A percentile compares a stretch with the other conserved stretches of the same genome.
Conservation (phyloP, 2,329 filamentous ascomycete genomes). For the Exophiala lecanii-corni region DNA sequence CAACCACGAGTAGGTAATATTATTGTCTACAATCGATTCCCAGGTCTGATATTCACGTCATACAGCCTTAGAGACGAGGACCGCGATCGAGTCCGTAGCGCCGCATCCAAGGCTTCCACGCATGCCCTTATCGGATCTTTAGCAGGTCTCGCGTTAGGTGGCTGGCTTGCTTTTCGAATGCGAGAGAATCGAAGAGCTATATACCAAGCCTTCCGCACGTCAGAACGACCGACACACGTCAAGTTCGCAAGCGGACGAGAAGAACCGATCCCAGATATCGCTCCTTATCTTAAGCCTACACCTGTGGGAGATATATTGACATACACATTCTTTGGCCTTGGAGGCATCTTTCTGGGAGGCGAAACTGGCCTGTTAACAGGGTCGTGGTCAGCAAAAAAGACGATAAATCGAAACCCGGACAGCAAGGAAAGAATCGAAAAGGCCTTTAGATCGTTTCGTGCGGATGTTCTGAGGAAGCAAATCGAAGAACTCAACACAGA, state of each 20-base stretch:
- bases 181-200: conserved; percentile 52
- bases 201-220: conserved; percentile 57
- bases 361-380: conserved; percentile 58
- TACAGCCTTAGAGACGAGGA: conserved; percentile 50
- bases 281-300: conserved; percentile 53
- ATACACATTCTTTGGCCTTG: conserved; percentile 58
- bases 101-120: conserved; percentile 51
- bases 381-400: conserved; percentile 49
- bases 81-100: conserved; percentile 52
- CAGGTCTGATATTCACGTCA: conserved; percentile 22
- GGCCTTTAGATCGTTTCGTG: conserved; percentile 59
- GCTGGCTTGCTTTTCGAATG: conserved; percentile 55
- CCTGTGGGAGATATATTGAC: conserved; percentile 57
- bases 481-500: conserved; percentile 51
- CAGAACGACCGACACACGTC: conserved; percentile 59
- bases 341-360: conserved; percentile 60
- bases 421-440: conserved; percentile 54
- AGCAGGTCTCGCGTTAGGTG: conserved; percentile 56
- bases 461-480: conserved; percentile 58
- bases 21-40: not conserved
- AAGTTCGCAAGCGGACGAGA: conserved; percentile 56
- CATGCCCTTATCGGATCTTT: conserved; percentile 57
- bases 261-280: conserved; percentile 60
- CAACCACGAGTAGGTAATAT: conserved; percentile 46
- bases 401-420: conserved; percentile 52